These are phyloP conservation scores for Trypanosoma melophagium DNA, from an alignment of 208 protist genomes.

Conservation along the genomic window DNA sequence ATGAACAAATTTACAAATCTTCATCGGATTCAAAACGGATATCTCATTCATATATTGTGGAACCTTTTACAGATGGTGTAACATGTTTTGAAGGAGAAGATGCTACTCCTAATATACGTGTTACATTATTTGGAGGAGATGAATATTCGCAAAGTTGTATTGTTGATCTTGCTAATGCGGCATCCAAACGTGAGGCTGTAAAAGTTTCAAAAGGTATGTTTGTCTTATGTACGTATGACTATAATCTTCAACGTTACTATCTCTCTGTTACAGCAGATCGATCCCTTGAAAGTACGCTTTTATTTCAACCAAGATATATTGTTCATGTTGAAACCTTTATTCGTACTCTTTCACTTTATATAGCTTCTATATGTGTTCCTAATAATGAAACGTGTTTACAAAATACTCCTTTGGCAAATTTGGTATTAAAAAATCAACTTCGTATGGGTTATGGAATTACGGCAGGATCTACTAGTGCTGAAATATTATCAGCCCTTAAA, in stretches of 20 bases:
- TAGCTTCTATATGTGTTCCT: constrained; percentile 36
- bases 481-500: constrained; percentile 31
- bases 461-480: constrained; percentile 25
- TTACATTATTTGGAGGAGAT: constrained; percentile 20
- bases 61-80: constrained; percentile 30
- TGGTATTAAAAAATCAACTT: constrained; percentile 21
- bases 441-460: constrained; percentile 7
- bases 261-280: constrained; percentile 42
- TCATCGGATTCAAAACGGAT: neutral
- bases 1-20: constrained; percentile 26
- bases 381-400: constrained; percentile 29
- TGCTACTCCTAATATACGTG: constrained; percentile 9
- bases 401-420: constrained; percentile 30
- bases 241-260: constrained; percentile 28
- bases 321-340: constrained; percentile 41
- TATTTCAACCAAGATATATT: constrained; percentile 38
- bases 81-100: constrained; percentile 26
- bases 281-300: constrained; percentile 32
- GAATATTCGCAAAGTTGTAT: constrained; percentile 3
- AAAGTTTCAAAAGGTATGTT: constrained; percentile 23
- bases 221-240: constrained; percentile 40
- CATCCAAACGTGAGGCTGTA: constrained; percentile 17
- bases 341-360: constrained; percentile 28
- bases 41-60: constrained; percentile 20
- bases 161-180: constrained; percentile 28